Base-by-base conservation (phyloP, 2,329 filamentous ascomycete species). In the Trichoderma sp. region DNA sequence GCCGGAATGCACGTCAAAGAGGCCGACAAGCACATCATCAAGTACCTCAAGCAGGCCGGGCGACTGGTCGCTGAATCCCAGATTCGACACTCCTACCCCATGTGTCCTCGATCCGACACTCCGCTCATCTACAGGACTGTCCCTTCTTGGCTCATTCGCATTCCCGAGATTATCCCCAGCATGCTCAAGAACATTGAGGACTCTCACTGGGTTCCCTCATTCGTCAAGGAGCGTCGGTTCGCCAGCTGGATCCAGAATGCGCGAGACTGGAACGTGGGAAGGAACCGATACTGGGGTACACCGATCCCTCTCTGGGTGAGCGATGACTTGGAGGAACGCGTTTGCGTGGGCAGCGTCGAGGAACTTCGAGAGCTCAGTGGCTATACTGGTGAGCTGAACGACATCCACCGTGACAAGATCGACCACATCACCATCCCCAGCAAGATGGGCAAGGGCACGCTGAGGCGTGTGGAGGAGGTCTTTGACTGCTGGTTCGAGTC, bases 401-500 rank as follows among this genome's bases (percentile, higher is more conserved):
- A 98, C 73, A 84, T 98, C 39, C 94, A 98, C 77, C 89, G 93
- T 60, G 92, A 97, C 77, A 94, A 94, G 77, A 90, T 98, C 68
- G 94, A 98, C 73, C 83, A 92, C 71, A 96, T 98, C 76, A 97
- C 93, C 51, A 97, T 98, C 68, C 93, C 93, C 1, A 96, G 91
- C 75, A 90, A 91, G 77, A 85, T 89, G 78, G 93, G 93, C 70
- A 96, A 94, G 74, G 93, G 93, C 21, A 82, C 84, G n/a, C 80
- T 97, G 68, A 88, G 85, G 72, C 88, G 93, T 70, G 85, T 95
- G 10, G 89, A 92, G 59, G 93, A 97, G 75, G 92, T 97, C 5
- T 97, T 97, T 71, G 93, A 97, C 78, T 97, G 93, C 75, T 97
- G 93, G 93, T 96, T 97, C 68, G 93, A 97, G 78, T 97, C 93